Percentiles rank a stretch among this genome's conserved stretches.
Conservation (phyloP, 225 moss, liverwort and hornwort species). For the Pseudisothecium myosuroides region DNA sequence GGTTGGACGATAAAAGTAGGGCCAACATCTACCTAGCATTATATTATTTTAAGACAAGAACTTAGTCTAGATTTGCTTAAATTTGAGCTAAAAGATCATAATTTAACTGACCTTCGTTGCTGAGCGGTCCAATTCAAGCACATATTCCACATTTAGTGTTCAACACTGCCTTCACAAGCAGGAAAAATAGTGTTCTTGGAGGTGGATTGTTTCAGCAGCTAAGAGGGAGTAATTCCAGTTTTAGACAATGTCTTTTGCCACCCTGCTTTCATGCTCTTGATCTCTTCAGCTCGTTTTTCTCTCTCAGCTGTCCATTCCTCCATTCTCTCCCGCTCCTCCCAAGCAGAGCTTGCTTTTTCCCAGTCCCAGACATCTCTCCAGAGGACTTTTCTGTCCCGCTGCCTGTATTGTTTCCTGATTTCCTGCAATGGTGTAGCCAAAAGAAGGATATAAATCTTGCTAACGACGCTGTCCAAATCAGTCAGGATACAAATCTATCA, state of each 20-base stretch:
- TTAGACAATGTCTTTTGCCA: slow-evolving; percentile 36
- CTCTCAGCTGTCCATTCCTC: slow-evolving; percentile 65
- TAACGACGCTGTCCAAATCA: background rate
- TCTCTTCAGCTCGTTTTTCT: slow-evolving; percentile 31
- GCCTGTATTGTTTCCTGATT: slow-evolving; percentile 35
- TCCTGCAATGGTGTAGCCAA: slow-evolving; percentile 25
- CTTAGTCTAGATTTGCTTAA: background rate
- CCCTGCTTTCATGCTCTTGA: slow-evolving; percentile 28
- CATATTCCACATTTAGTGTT: background rate
- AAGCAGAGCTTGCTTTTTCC: slow-evolving; percentile 74
- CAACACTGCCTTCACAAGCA: slow-evolving; percentile 1
- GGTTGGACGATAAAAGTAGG: background rate
- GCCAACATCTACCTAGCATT: background rate
- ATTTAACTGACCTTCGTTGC: slow-evolving; percentile 4
- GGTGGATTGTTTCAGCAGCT: background rate
- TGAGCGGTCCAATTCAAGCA: background rate
- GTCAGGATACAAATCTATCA: background rate
- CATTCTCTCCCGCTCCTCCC: slow-evolving; percentile 96
- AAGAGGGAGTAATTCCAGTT: slow-evolving; percentile 10
- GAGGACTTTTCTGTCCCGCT: slow-evolving; percentile 19
- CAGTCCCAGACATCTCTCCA: slow-evolving; percentile 97
- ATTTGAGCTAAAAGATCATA: background rate
- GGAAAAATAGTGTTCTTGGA: background rate
- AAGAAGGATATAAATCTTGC: background rate
- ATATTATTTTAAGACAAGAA: background rate